Base-by-base conservation (phyloP, 73 alveolate species). In the Paramecium sexaurelia region DNA sequence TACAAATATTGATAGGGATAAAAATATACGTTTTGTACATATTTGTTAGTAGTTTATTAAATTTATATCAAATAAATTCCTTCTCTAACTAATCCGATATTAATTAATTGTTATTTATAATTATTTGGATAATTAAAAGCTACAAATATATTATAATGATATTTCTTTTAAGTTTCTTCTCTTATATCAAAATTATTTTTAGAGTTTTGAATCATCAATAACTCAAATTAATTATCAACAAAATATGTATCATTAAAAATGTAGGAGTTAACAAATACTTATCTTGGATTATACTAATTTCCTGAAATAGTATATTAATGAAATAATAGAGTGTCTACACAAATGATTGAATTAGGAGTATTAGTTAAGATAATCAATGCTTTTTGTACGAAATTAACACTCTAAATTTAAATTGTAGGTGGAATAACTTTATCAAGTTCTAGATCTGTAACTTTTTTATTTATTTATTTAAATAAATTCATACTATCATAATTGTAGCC, bases 171-270 rank as follows among this genome's bases (percentile, higher is more conserved):
- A 1, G 83, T 61, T 24, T 11, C 39, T 24, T 61, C 43, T 10
- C 26, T 3, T 3, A 61, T 29, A 29, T 61, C 83, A 29, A 61
- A 32, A 26, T 61, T 61, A 20, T 51, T 51, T 13, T 61, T 61
- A 2, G 15, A 10, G 5, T 61, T 26, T 9, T 61, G 11, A 24
- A 61, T 61, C 39, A 61, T 32, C 24, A 61, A 26, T 11, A 61
- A 61, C 7, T 61, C 83, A 61, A 11, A 61, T 61, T 61, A 6
- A 61, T 61, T 61, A 61, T 61, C 83, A 22, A 61, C 83, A 61
- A 61, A 61, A n/a, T 61, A 61, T 6, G 83, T 61, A 29, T 61
- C 83, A 61, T 61, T 61, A 20, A 29, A 61, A 0, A 61, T 61
- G 5, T 29, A 61, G 7, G 39, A 19, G 26, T 61, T 61, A 2